Evolutionary conservation across 495 filamentous ascomycete species (phyloP), one percentile per base, ranked within the genome.

Genomic region (Penicillium verhagenii): DNA sequence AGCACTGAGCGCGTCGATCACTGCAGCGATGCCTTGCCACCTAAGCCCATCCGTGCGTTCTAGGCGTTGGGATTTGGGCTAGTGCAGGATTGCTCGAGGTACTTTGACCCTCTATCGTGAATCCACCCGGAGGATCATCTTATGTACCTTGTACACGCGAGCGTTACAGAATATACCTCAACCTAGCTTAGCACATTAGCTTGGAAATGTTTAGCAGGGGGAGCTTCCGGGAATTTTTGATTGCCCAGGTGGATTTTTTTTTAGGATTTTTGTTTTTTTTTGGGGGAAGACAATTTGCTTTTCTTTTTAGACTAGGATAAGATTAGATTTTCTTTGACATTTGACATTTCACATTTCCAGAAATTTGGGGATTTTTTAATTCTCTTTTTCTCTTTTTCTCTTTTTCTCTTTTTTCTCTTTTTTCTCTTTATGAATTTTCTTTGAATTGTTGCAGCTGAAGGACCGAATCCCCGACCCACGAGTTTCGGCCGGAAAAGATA

Each of bases 11-110:
- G 50, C 47, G 61, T 57, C 61, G 61, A 66, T 64, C 61, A 56
- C 47, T 64, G 60, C 60, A 64, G 53, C 57, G 55, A 62, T 57
- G 55, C 59, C 59, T 58, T 56, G 59, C 55, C 54, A 62, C 59
- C 48, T 54, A 42, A 54, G n/a, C 54, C 48, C 54, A 48, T 23
- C 21, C 25, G 38, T 40, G 21, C 39, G 57, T 50, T 55, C 57
- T 62, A 59, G 56, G 54, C 59, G 47, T 65, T 56, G 48, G 14
- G 47, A 64, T 38, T 44, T 37, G 54, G 58, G 45, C 58, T 47
- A 56, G 47, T 46, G 52, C 43, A 40, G 35, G 47, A n/a, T 19
- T 38, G 8, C 18, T 33, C 31, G 18, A 26, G 16, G 47, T 48
- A 48, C 45, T 18, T 48, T 20, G 19, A 14, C 26, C 16, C 14